Base-by-base conservation (phyloP, 306 rosid genomes). In the Carpinus fangiana region DNA sequence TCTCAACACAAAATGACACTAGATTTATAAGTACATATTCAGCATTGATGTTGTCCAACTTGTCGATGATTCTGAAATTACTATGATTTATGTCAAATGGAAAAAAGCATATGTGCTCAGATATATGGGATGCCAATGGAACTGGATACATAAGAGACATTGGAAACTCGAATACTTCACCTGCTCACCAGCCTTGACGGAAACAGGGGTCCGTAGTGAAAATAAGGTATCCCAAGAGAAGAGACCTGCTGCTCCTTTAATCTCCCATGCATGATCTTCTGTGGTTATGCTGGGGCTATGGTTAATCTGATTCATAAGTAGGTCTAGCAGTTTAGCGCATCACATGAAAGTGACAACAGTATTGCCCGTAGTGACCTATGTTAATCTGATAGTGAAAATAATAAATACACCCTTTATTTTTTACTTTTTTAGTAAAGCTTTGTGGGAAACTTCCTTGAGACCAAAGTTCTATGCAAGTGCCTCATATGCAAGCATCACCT, bases 181-280 rank as follows among this genome's bases (percentile, higher is more conserved):
- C 97, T 95, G 99, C 64, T 89, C 97, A 21, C 99, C 98, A 12
- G 99, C 93, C 84, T 93, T 95, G 76, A 93, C 73, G 77, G 98
- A 47, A 83, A 88, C 85, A 3, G 99, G 98, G 75, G 93, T 91
- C 69, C 93, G 85, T 20, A 95, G 72, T 59, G 96, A 85, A 77
- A 95, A 95, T 45, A 95, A 77, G 89, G 83, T 77, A 75, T 91
- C 98, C 98, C 98, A 88, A 55, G 96, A 86, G 87, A 95, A 95
- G 73, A 95, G 96, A 46, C 98, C 97, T 8, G 96, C 98, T 56
- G 96, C 81, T 77, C 98, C 98, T 88, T 88, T 92, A 70, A 91
- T 59, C 83, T 95, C 98, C 72, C 74, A 85, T 12, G 98, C 97
- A 79, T 92, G 96, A 34, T 95, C 96, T 80, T 90, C 93, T 14